Evolutionary conservation across 2,329 filamentous ascomycete species (phyloP), one percentile per base, ranked within the genome.

Genomic region (Pseudogymnoascus sp.): DNA sequence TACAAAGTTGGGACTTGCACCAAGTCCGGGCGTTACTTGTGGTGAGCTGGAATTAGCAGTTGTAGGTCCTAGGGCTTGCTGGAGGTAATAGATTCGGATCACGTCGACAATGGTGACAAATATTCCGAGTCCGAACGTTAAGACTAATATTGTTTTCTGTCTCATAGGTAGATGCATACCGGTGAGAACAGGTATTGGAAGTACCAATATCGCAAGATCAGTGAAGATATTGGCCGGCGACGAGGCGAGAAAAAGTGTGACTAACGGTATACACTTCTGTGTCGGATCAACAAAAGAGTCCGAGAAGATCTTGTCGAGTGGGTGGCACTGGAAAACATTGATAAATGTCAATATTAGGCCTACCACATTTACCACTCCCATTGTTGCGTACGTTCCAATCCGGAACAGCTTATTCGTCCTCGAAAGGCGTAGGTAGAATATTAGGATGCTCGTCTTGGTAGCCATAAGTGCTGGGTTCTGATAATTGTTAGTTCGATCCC

Each of bases 181-280:
- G 0, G 91, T 93, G 31, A 96, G 78, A 8, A 96, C 88, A 1
- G 92, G 92, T 71, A 96, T 90, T 0, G 92, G 92, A 11, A 96
- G 78, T 43, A 93, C 87, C 25, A 97, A 80, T 61, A 96, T 90
- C 56, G 90, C 89, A 63, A 96, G 79, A 71, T 96, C 92, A 28
- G 91, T 96, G 65, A 93, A 87, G 69, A 96, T 89, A 76, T 96
- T 96, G 72, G 96, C 84, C 0, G 92, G 92, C 0, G 91, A 89
- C 4, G 91, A 92, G 16, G 84, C 85, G 3, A 88, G 80, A 69
- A 87, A 88, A 34, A 88, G 77, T 2, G 83, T 86, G 65, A 88
- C 78, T 60, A 87, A 84, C 8, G 60, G 23, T 42, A 67, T 67
- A 60, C 66, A 67, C 18, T 11, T 46, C 18, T 59, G 31, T 34